Percentiles rank a stretch among this genome's conserved stretches.
Conservation (phyloP, 495 filamentous ascomycete species). For the Massariosphaeria phaeospora region DNA sequence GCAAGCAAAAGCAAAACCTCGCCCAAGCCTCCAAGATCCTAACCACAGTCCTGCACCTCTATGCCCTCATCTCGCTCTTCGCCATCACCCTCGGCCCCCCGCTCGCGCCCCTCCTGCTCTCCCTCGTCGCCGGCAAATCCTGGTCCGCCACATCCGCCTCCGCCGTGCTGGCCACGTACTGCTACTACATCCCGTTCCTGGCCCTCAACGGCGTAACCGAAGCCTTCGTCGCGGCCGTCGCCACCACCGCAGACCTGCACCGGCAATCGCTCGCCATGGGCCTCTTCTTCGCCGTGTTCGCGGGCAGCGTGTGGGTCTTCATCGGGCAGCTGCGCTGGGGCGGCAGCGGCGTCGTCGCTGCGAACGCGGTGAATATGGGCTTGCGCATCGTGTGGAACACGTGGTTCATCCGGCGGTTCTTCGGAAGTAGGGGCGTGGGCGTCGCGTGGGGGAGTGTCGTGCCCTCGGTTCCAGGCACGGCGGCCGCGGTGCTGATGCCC, state of each 20-base stretch:
- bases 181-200: slow-evolving; percentile 86
- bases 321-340: slow-evolving; percentile 61
- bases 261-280: slow-evolving; percentile 78
- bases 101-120: slow-evolving; percentile 64
- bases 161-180: slow-evolving; percentile 73
- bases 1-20: slow-evolving; percentile 17
- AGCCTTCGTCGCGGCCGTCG: slow-evolving; percentile 84
- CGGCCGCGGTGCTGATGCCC: slow-evolving; percentile 21
- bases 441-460: background rate
- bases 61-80: slow-evolving; percentile 63
- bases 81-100: slow-evolving; percentile 64
- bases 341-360: slow-evolving; percentile 72
- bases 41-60: slow-evolving; percentile 52
- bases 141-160: slow-evolving; percentile 63
- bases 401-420: slow-evolving; percentile 62
- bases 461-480: slow-evolving; percentile 14
- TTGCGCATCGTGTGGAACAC: slow-evolving; percentile 77
- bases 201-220: slow-evolving; percentile 89
- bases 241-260: slow-evolving; percentile 63
- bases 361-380: slow-evolving; percentile 81
- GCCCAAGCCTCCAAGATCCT: slow-evolving; percentile 47
- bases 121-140: slow-evolving; percentile 62
- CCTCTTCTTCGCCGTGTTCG: slow-evolving; percentile 69
- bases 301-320: slow-evolving; percentile 62
- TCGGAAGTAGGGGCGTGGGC: slow-evolving; percentile 38